Evolutionary conservation across 176 grass and related monocot species (phyloP).

Genomic region (Dendrocalamus sinicus): DNA sequence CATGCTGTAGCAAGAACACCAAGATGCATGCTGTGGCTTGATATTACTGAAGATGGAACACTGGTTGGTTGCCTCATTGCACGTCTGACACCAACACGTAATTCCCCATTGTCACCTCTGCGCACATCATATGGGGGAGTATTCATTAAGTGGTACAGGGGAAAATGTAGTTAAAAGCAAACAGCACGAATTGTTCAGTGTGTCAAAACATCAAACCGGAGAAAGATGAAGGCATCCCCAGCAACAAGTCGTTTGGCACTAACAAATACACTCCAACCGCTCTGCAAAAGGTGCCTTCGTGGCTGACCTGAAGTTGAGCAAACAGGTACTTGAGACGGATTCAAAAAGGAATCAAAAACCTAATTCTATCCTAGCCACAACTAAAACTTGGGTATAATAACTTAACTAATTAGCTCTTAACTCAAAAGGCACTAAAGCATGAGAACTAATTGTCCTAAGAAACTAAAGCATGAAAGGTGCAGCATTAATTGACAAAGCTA

Average conservation of each 20-base stretch:
- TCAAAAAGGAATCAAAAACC: slow-evolving; percentile 6
- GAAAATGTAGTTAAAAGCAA: background rate
- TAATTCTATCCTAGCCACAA: background rate
- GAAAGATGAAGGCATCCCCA: slow-evolving; percentile 97
- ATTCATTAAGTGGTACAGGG: background rate
- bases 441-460: slow-evolving; percentile 11
- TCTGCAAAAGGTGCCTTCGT: slow-evolving; percentile 90
- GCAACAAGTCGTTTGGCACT: slow-evolving; percentile 88
- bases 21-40: slow-evolving; percentile 98
- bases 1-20: slow-evolving; percentile 98
- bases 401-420: background rate
- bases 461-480: background rate
- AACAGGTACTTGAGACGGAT: background rate
- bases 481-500: slow-evolving; percentile 6
- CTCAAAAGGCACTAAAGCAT: background rate
- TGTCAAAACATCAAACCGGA: slow-evolving; percentile 56
- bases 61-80: slow-evolving; percentile 92
- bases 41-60: slow-evolving; percentile 97
- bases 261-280: slow-evolving; percentile 99
- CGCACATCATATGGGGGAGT: background rate
- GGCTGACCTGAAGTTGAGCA: slow-evolving; percentile 74
- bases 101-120: slow-evolving; percentile 89
- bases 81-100: slow-evolving; percentile 90
- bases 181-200: background rate
- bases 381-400: background rate